Percentiles rank a stretch among this genome's conserved stretches.
phyloP scores from a whole-genome alignment of 2,329 filamentous ascomycete species.

The Hypoxylon sp. region DNA sequence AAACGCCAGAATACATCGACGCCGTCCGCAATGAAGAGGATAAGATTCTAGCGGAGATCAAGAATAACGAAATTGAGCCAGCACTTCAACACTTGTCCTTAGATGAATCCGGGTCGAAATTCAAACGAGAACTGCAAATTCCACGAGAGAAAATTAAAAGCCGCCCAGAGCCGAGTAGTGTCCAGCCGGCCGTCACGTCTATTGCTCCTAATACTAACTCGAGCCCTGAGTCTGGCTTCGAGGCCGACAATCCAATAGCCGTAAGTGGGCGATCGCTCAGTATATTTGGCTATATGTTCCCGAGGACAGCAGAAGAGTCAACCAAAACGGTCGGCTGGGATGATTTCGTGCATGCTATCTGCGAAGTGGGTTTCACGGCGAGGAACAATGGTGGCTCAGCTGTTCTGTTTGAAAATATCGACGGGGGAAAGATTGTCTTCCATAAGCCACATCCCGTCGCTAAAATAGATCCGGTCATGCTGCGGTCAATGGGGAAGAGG shows the following conservation, averaged over 20 bases:
- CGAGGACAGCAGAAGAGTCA: conserved; percentile 13
- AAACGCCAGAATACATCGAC: conserved; percentile 15
- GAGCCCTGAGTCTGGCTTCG: neutral
- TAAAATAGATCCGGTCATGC: conserved; percentile 21
- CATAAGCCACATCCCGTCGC: conserved; percentile 20
- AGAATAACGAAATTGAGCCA: conserved; percentile 7
- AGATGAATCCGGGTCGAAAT: conserved; percentile 1
- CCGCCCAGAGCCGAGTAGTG: conserved; percentile 12
- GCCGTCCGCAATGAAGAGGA: conserved; percentile 13
- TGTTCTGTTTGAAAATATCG: conserved; percentile 7
- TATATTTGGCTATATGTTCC: conserved; percentile 20
- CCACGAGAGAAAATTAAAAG: conserved; percentile 20
- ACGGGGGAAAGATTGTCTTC: conserved; percentile 19
- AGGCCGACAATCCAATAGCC: neutral
- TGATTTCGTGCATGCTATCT: conserved; percentile 19
- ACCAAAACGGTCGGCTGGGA: conserved; percentile 9
- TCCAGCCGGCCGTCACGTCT: neutral
- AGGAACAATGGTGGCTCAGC: conserved; percentile 14
- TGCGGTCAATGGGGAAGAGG: conserved; percentile 14
- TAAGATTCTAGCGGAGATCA: conserved; percentile 18
- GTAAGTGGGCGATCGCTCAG: conserved; percentile 4
- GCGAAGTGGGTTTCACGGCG: conserved; percentile 18
- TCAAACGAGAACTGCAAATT: neutral
- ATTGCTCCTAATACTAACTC: neutral
- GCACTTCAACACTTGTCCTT: conserved; percentile 9